These are phyloP conservation scores for Amylocarpus encephaloides DNA, from an alignment of 2,329 filamentous ascomycete species.

Conservation along the genomic window DNA sequence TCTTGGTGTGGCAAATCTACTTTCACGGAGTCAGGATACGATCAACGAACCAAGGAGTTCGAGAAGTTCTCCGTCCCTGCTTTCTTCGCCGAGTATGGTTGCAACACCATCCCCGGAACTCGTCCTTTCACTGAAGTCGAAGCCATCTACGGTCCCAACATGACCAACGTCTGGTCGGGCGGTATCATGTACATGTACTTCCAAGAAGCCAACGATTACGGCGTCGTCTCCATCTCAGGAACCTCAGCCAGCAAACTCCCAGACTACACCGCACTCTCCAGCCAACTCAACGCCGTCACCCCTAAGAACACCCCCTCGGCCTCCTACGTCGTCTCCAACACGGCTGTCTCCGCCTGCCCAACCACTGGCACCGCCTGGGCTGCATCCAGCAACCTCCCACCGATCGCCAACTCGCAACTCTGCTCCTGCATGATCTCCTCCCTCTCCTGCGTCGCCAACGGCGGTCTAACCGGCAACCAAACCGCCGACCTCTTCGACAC, in stretches of 20 bases:
- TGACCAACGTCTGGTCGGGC: constrained; percentile 85
- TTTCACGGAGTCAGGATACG: constrained; percentile 72
- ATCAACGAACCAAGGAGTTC: constrained; percentile 80
- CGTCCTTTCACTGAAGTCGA: constrained; percentile 82
- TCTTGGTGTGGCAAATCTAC: constrained; percentile 91
- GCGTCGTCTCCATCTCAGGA: constrained; percentile 60
- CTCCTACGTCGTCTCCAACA: constrained; percentile 70
- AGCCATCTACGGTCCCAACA: constrained; percentile 71
- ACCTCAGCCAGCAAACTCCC: constrained; percentile 57
- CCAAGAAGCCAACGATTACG: constrained; percentile 85
- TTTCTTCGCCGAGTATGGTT: constrained; percentile 99
- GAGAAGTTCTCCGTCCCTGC: constrained; percentile 82
- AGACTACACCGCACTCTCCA: constrained; percentile 69
- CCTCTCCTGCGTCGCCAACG: constrained; percentile 62
- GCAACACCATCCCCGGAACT: constrained; percentile 58
- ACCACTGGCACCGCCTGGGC: constrained; percentile 58
- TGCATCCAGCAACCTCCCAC: constrained; percentile 67
- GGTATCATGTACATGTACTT: constrained; percentile 99
- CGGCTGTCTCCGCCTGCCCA: constrained; percentile 64
- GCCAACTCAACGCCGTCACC: constrained; percentile 59
- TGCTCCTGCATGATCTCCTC: constrained; percentile 81
- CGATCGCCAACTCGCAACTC: constrained; percentile 68
- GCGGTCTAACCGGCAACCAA: constrained; percentile 48
- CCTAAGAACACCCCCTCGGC: constrained; percentile 60
- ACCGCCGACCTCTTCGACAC: constrained; percentile 66